Evolutionary conservation across 495 filamentous ascomycete species (phyloP).

Genomic region (Aspergillus baeticus): DNA sequence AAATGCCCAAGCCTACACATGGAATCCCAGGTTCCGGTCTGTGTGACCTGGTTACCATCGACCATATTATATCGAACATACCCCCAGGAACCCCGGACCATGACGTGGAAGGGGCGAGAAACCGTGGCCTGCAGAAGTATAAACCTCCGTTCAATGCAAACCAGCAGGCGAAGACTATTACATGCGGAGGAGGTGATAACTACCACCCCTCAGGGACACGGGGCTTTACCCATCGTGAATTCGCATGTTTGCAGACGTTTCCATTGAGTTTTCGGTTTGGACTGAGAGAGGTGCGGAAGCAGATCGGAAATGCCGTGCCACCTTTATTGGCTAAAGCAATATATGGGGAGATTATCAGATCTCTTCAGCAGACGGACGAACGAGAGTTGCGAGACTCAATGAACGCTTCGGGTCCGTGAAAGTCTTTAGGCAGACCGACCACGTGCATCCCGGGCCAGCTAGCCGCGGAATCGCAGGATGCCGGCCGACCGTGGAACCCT

Average conservation of each 20-base stretch:
- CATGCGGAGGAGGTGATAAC: slow-evolving; percentile 66
- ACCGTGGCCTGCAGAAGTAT: slow-evolving; percentile 15
- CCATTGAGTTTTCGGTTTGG: slow-evolving; percentile 63
- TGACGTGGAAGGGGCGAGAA: slow-evolving; percentile 31
- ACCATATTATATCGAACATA: slow-evolving; percentile 47
- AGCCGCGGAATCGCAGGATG: slow-evolving; percentile 15
- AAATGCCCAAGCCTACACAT: slow-evolving; percentile 69
- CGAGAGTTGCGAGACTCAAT: slow-evolving; percentile 17
- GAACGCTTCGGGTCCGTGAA: background rate
- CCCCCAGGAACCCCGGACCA: slow-evolving; percentile 41
- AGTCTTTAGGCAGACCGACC: background rate
- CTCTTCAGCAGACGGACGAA: slow-evolving; percentile 58
- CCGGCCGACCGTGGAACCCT: slow-evolving; percentile 14
- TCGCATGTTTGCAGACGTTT: slow-evolving; percentile 75
- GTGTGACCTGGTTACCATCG: slow-evolving; percentile 41
- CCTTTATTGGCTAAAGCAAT: slow-evolving; percentile 60
- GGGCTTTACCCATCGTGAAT: slow-evolving; percentile 68
- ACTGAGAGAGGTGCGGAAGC: slow-evolving; percentile 48
- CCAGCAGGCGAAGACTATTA: slow-evolving; percentile 60
- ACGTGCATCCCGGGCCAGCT: background rate
- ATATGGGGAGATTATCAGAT: slow-evolving; percentile 55
- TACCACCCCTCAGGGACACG: slow-evolving; percentile 68
- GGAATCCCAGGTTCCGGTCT: slow-evolving; percentile 28
- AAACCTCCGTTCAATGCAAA: slow-evolving; percentile 40
- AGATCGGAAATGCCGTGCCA: slow-evolving; percentile 89